These are phyloP conservation scores for Fusarium albidum DNA, from an alignment of 2,329 filamentous ascomycete species.

Conservation along the genomic window DNA sequence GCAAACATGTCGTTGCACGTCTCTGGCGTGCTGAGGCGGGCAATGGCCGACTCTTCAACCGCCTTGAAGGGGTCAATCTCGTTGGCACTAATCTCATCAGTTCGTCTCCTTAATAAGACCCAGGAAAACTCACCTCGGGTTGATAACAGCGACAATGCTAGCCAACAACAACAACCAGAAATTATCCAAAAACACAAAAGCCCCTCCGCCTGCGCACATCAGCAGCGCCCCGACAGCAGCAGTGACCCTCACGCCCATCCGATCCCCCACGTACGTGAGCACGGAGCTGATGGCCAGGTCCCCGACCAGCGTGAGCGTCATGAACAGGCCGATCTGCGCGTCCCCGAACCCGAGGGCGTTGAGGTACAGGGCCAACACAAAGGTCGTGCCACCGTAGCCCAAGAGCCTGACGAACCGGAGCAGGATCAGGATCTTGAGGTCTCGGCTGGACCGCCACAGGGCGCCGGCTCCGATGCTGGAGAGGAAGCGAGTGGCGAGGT, in stretches of 20 bases:
- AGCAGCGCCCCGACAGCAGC: constrained; percentile 24
- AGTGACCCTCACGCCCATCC: constrained; percentile 24
- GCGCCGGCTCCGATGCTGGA: constrained; percentile 30
- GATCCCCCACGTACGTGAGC: constrained; percentile 33
- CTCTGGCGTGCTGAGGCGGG: constrained; percentile 28
- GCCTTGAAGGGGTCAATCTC: constrained; percentile 38
- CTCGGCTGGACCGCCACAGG: constrained; percentile 29
- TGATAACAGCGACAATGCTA: constrained; percentile 32
- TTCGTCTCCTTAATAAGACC: fast-evolving
- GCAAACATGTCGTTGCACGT: constrained; percentile 36
- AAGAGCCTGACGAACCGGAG: constrained; percentile 31
- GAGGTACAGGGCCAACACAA: constrained; percentile 34
- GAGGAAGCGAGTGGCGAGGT: constrained; percentile 7
- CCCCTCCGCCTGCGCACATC: constrained; percentile 28
- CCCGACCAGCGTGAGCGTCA: constrained; percentile 34
- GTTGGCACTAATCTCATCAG: constrained; percentile 23
- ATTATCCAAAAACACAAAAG: constrained; percentile 30
- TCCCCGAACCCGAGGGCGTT: constrained; percentile 30
- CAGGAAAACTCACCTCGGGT: constrained; percentile 22
- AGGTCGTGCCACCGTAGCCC: constrained; percentile 33
- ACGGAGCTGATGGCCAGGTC: constrained; percentile 36
- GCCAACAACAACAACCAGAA: constrained; percentile 31
- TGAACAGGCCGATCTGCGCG: constrained; percentile 31
- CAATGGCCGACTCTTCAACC: constrained; percentile 34
- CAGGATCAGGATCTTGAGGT: constrained; percentile 32